phyloP scores from a whole-genome alignment of 495 filamentous ascomycete species.

The Penicillium lagena region DNA sequence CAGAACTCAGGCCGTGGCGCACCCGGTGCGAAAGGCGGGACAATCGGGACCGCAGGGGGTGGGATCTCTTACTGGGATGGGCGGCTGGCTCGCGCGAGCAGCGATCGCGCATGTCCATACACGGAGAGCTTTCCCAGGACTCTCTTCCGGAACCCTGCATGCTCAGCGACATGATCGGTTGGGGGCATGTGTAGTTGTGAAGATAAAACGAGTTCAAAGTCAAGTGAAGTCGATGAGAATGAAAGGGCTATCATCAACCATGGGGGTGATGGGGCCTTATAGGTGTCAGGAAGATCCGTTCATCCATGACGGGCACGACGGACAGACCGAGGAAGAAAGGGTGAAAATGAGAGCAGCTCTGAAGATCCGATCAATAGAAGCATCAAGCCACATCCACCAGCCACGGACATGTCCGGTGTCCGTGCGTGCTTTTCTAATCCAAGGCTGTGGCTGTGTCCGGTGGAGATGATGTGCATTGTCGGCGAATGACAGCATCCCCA shows the following conservation, averaged over 20 bases:
- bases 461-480: constrained; percentile 5
- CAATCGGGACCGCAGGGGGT: too few relatives aligned
- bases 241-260: background rate
- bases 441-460: constrained; percentile 20
- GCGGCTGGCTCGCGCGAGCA: constrained; percentile 22
- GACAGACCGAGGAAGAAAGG: constrained; percentile 10
- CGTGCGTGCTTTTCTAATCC: constrained; percentile 11
- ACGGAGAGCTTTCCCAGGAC: constrained; percentile 29
- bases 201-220: background rate
- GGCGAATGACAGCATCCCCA: background rate
- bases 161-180: constrained; percentile 27
- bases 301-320: constrained; percentile 1
- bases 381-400: constrained; percentile 3
- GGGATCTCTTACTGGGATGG: constrained; percentile 14
- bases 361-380: constrained; percentile 12
- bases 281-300: background rate
- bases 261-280: constrained; percentile 12
- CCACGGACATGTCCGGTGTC: constrained; percentile 22
- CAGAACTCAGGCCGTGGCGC: constrained; percentile 15
- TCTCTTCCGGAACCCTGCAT: constrained; percentile 32
- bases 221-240: background rate
- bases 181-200: constrained; percentile 19
- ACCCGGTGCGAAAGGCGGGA: background rate
- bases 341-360: background rate
- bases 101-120: constrained; percentile 25